Base-by-base conservation (phyloP, 805 yeast genomes). In the Ogataea pignaliae region DNA sequence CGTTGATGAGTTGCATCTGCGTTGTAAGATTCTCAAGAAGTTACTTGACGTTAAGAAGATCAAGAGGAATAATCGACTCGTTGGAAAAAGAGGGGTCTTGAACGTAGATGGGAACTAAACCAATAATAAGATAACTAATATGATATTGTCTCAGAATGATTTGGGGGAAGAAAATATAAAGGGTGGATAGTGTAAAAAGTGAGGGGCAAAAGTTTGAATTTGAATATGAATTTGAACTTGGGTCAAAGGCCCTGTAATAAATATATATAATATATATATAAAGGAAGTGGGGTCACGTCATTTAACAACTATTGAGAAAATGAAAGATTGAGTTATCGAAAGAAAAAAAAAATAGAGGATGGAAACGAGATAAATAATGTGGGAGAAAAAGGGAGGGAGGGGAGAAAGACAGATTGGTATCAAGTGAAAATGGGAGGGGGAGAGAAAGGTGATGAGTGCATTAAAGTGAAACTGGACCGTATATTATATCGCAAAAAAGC, bases 31-130 rank as follows among this genome's bases (percentile, higher is more conserved):
- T 17, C 46, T 56, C 9, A 47, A 45, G 29, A 47, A 48, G 29
- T 45, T 53, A 16, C 33, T 53, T 6, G 53, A 52, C n/a, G 54
- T 49, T 40, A 53, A 52, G 39, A 42, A 40, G 36, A 53, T 53
- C 17, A 50, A 47, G 8, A 35, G 40, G 29, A 37, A 28, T 21
- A 34, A 28, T 29, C 13, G 39, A 28, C 16, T 28, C 15, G 29
- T 14, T 26, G 12, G 34, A 13, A 26, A 14, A 41, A 28, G n/a
- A 43, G 16, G 29, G 10, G 28, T 28, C 11, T 17, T 15, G 17
- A 12, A 14, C 13, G 30, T 40, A 14, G 15, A 34, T 31, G 13
- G 10, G 17, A 18, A 37, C n/a, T n/a, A 35, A 36, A 36, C 30
- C 17, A 11, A 29, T 16, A 17, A 21, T 21, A 21, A 21, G 26